Evolutionary conservation across 345 rosid species (phyloP).

Genomic region (Ailanthus altissimus): DNA sequence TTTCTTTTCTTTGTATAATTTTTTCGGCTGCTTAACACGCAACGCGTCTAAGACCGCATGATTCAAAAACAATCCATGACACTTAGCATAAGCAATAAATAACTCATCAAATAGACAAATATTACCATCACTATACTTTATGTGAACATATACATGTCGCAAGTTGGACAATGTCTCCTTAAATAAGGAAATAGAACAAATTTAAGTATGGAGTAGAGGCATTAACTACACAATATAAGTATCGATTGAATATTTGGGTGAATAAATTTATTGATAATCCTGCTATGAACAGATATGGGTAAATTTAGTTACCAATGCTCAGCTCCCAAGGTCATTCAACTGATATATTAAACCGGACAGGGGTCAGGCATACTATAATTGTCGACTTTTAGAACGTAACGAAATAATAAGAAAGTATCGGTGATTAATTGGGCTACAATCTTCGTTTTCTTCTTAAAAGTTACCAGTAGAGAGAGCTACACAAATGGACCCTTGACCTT

Average conservation of each 20-base stretch:
- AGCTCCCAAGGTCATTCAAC: not conserved
- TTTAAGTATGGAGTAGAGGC: not conserved
- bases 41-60: too few relatives aligned
- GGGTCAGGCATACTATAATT: not conserved
- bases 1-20: too few relatives aligned
- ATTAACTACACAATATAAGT: not conserved
- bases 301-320: not conserved
- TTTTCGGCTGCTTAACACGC: too few relatives aligned
- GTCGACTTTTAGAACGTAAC: not conserved
- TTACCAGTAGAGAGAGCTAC: not conserved
- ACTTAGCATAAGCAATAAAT: constrained; percentile 6
- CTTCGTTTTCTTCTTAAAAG: not conserved
- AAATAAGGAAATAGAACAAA: not conserved
- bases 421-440: not conserved
- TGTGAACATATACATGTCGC: not conserved
- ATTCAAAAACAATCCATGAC: too few relatives aligned
- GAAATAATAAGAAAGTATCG: not conserved
- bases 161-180: not conserved
- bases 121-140: not conserved
- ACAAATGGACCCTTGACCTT: not conserved
- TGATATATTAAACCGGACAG: not conserved
- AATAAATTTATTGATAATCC: not conserved
- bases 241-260: not conserved
- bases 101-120: not conserved
- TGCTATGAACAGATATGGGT: not conserved